Conservation (phyloP, 148 eudicot genomes). For the Agrostemma githago region DNA sequence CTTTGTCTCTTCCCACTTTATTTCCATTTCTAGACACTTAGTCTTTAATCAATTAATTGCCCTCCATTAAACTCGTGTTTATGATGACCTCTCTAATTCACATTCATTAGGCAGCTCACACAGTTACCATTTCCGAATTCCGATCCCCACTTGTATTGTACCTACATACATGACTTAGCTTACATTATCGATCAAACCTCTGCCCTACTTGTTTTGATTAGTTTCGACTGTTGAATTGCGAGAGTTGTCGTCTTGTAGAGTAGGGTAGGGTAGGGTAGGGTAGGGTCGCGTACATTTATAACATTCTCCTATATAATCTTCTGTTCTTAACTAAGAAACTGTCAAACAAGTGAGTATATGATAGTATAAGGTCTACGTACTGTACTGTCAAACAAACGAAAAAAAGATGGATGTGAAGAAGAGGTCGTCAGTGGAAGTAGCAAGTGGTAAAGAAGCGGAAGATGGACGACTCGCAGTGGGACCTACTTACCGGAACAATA, state of each 20-base stretch:
- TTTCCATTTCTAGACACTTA: not conserved
- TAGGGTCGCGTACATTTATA: not conserved
- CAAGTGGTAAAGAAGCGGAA: conserved; percentile 56
- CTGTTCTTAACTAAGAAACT: not conserved
- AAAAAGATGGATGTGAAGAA: conserved; percentile 37
- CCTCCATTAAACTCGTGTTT: not conserved
- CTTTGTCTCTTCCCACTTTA: no score
- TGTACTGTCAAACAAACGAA: no score
- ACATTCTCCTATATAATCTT: not conserved
- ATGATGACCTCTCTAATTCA: not conserved
- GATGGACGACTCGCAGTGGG: conserved; percentile 72
- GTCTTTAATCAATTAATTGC: not conserved
- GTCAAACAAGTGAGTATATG: not conserved
- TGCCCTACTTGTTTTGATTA: not conserved
- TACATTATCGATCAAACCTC: not conserved
- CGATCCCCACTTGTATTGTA: no score
- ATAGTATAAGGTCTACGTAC: not conserved
- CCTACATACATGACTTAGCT: not conserved
- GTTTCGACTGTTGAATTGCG: not conserved
- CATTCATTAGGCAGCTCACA: conserved; percentile 3
- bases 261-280: no score
- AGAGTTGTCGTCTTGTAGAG: no score
- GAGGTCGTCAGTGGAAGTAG: conserved; percentile 62
- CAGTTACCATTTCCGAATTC: not conserved
- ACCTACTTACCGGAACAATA: conserved; percentile 60